These are phyloP conservation scores for Paecilomyces niveus DNA, from an alignment of 2,329 filamentous ascomycete species.

Conservation along the genomic window DNA sequence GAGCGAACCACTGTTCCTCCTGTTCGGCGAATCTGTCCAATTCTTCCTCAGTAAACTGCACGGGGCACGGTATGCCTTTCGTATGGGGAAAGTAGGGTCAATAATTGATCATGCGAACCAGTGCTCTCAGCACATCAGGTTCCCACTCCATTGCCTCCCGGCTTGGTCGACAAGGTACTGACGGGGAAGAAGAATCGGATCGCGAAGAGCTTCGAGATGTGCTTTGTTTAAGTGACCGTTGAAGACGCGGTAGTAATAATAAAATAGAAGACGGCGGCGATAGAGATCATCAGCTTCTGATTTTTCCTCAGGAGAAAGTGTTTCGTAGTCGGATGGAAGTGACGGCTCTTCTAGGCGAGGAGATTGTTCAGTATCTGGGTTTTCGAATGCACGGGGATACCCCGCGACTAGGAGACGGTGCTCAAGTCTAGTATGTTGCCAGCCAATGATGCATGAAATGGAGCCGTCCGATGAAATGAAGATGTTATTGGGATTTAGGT, in stretches of 20 bases:
- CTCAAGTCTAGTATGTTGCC: constrained; percentile 16
- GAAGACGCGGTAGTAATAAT: constrained; percentile 16
- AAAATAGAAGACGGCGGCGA: constrained; percentile 10
- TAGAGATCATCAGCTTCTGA: constrained; percentile 14
- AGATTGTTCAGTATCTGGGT: constrained; percentile 13
- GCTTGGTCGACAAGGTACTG: constrained; percentile 17
- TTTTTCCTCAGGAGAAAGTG: constrained; percentile 11
- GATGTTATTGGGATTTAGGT: constrained; percentile 17
- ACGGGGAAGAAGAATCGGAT: constrained; percentile 10
- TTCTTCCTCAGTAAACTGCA: background rate
- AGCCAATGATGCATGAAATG: constrained; percentile 16
- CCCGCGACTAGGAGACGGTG: constrained; percentile 14
- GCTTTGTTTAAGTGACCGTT: constrained; percentile 14
- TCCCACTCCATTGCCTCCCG: constrained; percentile 16
- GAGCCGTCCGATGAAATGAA: constrained; percentile 13
- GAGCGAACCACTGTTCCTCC: background rate
- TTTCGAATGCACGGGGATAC: constrained; percentile 15
- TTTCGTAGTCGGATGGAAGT: constrained; percentile 12
- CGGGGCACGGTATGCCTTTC: background rate
- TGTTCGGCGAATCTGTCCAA: background rate
- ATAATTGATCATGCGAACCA: background rate
- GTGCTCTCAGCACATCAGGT: constrained; percentile 14
- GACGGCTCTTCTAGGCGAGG: constrained; percentile 8
- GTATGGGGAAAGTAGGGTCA: background rate
- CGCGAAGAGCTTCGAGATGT: constrained; percentile 13